These are phyloP conservation scores for Solanum chaucha DNA, from an alignment of 257 asterid genomes.

Conservation along the genomic window DNA sequence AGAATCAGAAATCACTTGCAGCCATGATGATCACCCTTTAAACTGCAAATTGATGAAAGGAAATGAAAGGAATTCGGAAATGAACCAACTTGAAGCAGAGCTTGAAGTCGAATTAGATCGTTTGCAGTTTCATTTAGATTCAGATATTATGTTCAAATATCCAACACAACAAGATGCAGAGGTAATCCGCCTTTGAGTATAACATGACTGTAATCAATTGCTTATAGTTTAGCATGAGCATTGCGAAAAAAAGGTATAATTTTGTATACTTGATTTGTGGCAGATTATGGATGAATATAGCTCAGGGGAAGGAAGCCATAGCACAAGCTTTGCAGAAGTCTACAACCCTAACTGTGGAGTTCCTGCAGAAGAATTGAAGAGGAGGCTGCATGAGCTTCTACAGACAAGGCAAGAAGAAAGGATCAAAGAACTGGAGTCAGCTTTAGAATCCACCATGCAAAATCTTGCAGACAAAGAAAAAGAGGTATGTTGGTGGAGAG, in stretches of 20 bases:
- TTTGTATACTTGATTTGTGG: not conserved
- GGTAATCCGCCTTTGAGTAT: slow-evolving; percentile 14
- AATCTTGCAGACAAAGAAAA: slow-evolving; percentile 36
- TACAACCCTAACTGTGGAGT: slow-evolving; percentile 27
- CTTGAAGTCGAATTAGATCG: slow-evolving; percentile 53
- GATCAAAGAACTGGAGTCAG: slow-evolving; percentile 54
- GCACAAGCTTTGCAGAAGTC: slow-evolving; percentile 15
- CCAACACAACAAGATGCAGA: slow-evolving; percentile 18
- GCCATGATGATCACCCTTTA: slow-evolving; percentile 10
- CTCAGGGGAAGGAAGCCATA: slow-evolving; percentile 24
- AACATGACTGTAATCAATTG: not conserved
- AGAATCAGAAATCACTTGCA: slow-evolving; percentile 8
- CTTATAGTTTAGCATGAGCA: not conserved
- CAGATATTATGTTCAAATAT: slow-evolving; percentile 9
- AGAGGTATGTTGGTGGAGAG: slow-evolving; percentile 62
- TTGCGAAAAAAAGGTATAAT: not conserved
- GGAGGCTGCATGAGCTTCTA: slow-evolving; percentile 43
- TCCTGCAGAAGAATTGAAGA: slow-evolving; percentile 48
- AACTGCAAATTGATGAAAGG: not conserved
- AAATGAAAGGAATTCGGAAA: slow-evolving; percentile 22
- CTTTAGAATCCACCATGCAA: slow-evolving; percentile 35
- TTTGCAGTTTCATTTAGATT: slow-evolving; percentile 33
- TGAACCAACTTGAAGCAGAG: slow-evolving; percentile 61
- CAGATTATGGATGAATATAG: slow-evolving; percentile 35
- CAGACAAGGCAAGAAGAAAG: slow-evolving; percentile 48